Percentiles rank a stretch among this genome's conserved stretches.
Conservation (phyloP, 345 rosid species). For the Populus alba region DNA sequence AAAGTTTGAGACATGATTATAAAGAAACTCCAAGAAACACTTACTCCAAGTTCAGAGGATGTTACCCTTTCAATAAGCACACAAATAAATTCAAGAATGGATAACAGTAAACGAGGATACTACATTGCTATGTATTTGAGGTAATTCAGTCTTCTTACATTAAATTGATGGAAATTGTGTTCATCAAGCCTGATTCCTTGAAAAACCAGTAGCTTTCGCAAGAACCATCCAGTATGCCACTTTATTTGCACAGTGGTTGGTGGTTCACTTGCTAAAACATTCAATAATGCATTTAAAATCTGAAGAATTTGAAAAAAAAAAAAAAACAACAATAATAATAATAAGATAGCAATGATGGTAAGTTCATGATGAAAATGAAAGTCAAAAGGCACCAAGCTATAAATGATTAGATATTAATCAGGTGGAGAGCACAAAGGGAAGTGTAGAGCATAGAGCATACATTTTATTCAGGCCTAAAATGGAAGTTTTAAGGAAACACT, state of each 20-base stretch:
- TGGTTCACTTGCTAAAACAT: constrained; percentile 40
- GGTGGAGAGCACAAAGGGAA: not conserved
- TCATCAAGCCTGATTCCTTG: constrained; percentile 36
- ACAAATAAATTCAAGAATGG: not conserved
- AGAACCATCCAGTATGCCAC: constrained; percentile 58
- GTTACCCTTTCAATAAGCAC: not conserved
- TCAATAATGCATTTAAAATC: constrained; percentile 46
- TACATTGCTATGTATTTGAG: not conserved
- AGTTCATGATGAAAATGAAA: constrained; percentile 5
- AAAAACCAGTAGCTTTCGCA: constrained; percentile 39
- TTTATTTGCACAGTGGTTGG: constrained; percentile 27
- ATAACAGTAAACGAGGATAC: not conserved
- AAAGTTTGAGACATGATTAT: constrained; percentile 21
- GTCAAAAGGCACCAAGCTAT: not conserved
- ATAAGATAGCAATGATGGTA: not conserved
- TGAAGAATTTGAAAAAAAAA: constrained; percentile 12
- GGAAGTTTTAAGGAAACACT: not conserved
- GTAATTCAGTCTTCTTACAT: constrained; percentile 37
- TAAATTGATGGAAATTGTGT: constrained; percentile 35
- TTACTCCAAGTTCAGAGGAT: not conserved
- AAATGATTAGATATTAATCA: too few relatives aligned
- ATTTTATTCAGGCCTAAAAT: not conserved
- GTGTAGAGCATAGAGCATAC: too few relatives aligned
- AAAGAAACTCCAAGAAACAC: constrained; percentile 1
- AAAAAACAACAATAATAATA: too few relatives aligned